Evolutionary conservation across 2,329 filamentous ascomycete genomes (phyloP).

Genomic region (Trichoderma hamatum): DNA sequence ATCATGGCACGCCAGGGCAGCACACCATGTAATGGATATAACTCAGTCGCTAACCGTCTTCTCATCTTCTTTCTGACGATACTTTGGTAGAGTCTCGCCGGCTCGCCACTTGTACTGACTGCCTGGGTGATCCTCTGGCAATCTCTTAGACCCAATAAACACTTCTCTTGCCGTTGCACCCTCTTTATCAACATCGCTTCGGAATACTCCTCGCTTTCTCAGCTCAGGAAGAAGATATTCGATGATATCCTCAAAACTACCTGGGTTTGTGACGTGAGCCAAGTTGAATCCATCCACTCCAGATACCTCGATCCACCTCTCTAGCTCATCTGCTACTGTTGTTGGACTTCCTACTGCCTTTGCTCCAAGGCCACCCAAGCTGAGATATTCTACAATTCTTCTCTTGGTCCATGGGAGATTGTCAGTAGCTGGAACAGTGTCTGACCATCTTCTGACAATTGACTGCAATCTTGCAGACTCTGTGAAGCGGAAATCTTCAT

Average conservation of each 20-base stretch:
- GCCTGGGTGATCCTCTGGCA: conserved; percentile 28
- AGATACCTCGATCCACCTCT: conserved; percentile 46
- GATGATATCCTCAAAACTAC: conserved; percentile 63
- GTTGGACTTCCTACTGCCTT: conserved; percentile 49
- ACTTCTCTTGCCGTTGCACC: conserved; percentile 29
- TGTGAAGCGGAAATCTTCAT: conserved; percentile 23
- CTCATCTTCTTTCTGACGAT: background rate
- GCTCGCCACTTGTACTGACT: conserved; percentile 28
- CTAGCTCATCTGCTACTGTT: conserved; percentile 52
- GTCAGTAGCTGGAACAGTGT: conserved; percentile 28
- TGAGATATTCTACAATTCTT: conserved; percentile 58
- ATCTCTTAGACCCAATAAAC: conserved; percentile 27
- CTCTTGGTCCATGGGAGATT: conserved; percentile 56
- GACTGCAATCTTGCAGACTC: conserved; percentile 23
- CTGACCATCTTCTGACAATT: conserved; percentile 28
- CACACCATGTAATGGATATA: background rate
- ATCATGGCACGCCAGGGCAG: background rate
- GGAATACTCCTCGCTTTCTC: conserved; percentile 37
- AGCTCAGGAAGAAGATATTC: conserved; percentile 65
- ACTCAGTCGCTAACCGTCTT: background rate
- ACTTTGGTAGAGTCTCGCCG: conserved; percentile 19
- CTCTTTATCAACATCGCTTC: conserved; percentile 26
- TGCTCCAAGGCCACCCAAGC: conserved; percentile 53
- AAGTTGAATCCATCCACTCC: conserved; percentile 43
- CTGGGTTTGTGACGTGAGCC: conserved; percentile 53